These are phyloP conservation scores for Salicornia ramosissima DNA, from an alignment of 148 eudicot species.

Conservation along the genomic window DNA sequence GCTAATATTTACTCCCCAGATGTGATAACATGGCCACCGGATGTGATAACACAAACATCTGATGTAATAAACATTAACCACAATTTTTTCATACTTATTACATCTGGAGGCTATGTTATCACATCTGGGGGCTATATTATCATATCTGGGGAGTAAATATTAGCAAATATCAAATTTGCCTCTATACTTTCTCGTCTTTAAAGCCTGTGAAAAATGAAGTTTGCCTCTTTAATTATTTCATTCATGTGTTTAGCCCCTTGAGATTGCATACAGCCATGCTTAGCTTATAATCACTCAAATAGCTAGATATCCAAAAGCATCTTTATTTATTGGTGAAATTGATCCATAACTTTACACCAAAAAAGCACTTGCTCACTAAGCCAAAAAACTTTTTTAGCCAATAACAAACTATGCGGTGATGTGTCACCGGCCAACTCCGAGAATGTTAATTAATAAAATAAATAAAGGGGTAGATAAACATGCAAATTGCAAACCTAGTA, in stretches of 20 bases:
- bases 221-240: not conserved
- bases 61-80: too few species aligned
- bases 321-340: constrained; percentile 27
- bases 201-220: not conserved
- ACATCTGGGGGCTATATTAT: too few species aligned
- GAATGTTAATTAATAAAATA: not conserved
- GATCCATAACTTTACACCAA: constrained; percentile 26
- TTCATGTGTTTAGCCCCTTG: constrained; percentile 1
- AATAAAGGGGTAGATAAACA: not conserved
- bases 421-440: constrained; percentile 22
- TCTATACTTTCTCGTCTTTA: too few species aligned
- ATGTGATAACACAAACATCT: too few species aligned
- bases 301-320: constrained; percentile 17
- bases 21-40: too few species aligned
- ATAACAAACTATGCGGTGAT: constrained; percentile 24
- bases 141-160: too few species aligned
- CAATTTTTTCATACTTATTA: too few species aligned
- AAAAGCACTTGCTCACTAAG: constrained; percentile 22
- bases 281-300: constrained; percentile 10
- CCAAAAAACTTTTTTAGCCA: constrained; percentile 11
- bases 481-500: too few species aligned
- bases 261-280: constrained; percentile 10
- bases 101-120: too few species aligned
- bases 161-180: too few species aligned
- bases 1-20: too few species aligned